Evolutionary conservation across 2,329 filamentous ascomycete species (phyloP).

Genomic region (Neurospora sp.): DNA sequence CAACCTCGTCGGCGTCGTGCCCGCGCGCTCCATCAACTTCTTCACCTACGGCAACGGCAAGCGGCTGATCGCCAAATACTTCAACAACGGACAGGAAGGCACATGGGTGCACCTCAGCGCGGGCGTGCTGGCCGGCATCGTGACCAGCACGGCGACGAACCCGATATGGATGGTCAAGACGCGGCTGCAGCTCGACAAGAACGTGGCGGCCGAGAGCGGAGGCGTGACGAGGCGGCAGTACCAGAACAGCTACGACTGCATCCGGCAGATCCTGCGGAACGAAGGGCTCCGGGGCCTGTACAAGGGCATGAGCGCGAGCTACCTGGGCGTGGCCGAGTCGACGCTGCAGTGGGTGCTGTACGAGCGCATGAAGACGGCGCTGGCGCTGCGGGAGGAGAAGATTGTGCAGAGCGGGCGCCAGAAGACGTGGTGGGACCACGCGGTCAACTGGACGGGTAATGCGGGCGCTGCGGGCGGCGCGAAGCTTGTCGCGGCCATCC

Average conservation of each 20-base stretch:
- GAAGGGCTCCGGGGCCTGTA: slow-evolving; percentile 80
- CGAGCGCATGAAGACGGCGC: slow-evolving; percentile 76
- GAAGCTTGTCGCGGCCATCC: slow-evolving; percentile 73
- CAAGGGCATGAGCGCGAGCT: slow-evolving; percentile 83
- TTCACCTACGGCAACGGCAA: slow-evolving; percentile 91
- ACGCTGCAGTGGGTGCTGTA: slow-evolving; percentile 92
- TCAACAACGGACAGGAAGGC: slow-evolving; percentile 60
- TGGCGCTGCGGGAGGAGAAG: slow-evolving; percentile 54
- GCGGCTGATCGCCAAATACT: slow-evolving; percentile 63
- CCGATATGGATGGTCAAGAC: slow-evolving; percentile 98
- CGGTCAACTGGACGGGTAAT: slow-evolving; percentile 70
- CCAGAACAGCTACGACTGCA: slow-evolving; percentile 80
- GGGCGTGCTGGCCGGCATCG: slow-evolving; percentile 68
- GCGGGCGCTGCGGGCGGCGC: slow-evolving; percentile 70
- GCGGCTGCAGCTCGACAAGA: slow-evolving; percentile 82
- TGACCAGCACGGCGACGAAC: slow-evolving; percentile 85
- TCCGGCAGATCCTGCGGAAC: slow-evolving; percentile 67
- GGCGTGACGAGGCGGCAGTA: slow-evolving; percentile 56
- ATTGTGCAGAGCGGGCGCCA: slow-evolving; percentile 48
- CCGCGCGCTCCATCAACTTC: slow-evolving; percentile 86
- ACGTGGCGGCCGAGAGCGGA: slow-evolving; percentile 53
- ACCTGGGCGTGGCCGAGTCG: slow-evolving; percentile 81
- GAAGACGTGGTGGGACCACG: slow-evolving; percentile 62
- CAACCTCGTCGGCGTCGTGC: slow-evolving; percentile 82
- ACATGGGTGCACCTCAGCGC: slow-evolving; percentile 71